Conservation (phyloP, 257 asterid species). For the Fraxinus quadrangulata region DNA sequence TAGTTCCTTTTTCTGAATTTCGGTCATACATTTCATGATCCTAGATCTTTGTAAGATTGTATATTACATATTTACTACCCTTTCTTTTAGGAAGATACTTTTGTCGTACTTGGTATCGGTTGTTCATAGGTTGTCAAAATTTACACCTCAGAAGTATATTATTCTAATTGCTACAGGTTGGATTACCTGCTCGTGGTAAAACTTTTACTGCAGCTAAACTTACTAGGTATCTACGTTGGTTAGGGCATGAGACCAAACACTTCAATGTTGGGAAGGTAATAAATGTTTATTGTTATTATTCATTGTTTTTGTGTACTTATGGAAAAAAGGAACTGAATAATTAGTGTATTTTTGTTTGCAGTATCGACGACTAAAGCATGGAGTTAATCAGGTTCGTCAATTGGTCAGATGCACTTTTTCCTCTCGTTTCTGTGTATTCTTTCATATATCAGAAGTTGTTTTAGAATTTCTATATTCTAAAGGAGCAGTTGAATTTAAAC, state of each 20-base stretch:
- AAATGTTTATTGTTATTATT: constrained; percentile 13
- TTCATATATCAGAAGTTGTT: constrained; percentile 15
- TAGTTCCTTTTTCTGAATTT: constrained; percentile 13
- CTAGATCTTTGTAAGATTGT: constrained; percentile 21
- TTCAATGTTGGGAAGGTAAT: constrained; percentile 98
- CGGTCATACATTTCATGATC: not conserved
- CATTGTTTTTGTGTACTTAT: constrained; percentile 25
- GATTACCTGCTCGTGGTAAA: constrained; percentile 98
- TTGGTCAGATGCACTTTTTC: constrained; percentile 28
- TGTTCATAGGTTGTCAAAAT: constrained; percentile 9
- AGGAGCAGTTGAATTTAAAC: not conserved
- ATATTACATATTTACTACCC: not conserved
- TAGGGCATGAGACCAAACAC: constrained; percentile 99
- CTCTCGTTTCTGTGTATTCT: constrained; percentile 24
- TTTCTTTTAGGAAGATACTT: constrained; percentile 13
- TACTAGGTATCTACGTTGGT: constrained; percentile 98
- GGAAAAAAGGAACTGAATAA: constrained; percentile 19
- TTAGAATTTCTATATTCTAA: constrained; percentile 12
- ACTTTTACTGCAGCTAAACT: constrained; percentile 99
- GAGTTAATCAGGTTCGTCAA: constrained; percentile 79
- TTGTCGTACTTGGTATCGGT: constrained; percentile 4
- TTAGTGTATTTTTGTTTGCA: constrained; percentile 43
- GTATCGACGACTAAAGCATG: constrained; percentile 98
- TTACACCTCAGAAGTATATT: constrained; percentile 21
- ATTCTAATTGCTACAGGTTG: constrained; percentile 62